Evolutionary conservation across 345 rosid species (phyloP), one percentile per base, ranked within the genome.

Genomic region (Arabis alpina): DNA sequence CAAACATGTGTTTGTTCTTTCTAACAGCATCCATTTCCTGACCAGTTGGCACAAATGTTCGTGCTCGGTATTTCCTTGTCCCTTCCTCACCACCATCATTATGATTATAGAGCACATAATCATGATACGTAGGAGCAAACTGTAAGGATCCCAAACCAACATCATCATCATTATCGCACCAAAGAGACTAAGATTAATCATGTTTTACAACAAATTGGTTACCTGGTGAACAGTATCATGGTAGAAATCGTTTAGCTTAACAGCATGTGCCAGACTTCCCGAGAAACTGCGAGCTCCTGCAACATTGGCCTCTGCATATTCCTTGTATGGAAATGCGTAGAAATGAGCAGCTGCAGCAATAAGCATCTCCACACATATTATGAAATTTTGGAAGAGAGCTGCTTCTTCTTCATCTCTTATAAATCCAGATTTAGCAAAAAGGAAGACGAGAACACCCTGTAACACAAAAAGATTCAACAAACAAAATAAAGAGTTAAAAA

Each of bases 161-260:
- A 27, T 14, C 51, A 77, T 50, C 40, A 42, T 54, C 72, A 54
- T 48, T 27, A 60, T 58, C 6, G 13, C 45, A 76, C 24, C 58
- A 59, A 64, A 36, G 47, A 13, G 34, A 40, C 40, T 2, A 1
- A 53, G 8, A 44, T 37, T 32, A 58, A 70, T 64, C 69, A 32
- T 27, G 41, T 25, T 44, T 10, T n/a, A 15, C 15, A 64, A 49
- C 8, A 6, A 62, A 45, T 14, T 13, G 3, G 60, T 54, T 75
- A 95, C 99, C 90, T 95, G 99, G 78, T 95, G 99, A 79, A 95
- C 93, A 24, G 98, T 95, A 64, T 92, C 99, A 68, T 95, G 98
- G 75, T 95, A 95, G 70, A 95, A 87, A 78, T 95, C 99, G 76
- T 88, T 95, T 66, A 95, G 82, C 75, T 86, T 87, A 70, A 92